Percentiles rank a stretch among this genome's conserved stretches.
These are phyloP conservation scores for Erysimum cheiri DNA, from an alignment of 441 rosid genomes.

Conservation along the genomic window DNA sequence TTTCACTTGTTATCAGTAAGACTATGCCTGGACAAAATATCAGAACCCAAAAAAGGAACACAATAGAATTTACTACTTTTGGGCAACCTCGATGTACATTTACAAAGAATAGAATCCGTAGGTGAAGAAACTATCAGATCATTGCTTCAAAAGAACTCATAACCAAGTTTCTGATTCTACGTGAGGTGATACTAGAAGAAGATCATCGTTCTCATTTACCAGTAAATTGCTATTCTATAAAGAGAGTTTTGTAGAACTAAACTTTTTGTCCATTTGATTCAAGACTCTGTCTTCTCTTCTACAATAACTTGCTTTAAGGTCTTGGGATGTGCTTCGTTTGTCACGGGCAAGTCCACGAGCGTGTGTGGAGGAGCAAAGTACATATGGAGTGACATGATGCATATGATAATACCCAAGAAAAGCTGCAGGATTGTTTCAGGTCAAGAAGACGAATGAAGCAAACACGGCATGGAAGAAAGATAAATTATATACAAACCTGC, in stretches of 20 bases:
- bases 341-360: slow-evolving; percentile 63
- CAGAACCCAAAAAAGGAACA: background rate
- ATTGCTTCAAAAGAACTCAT: slow-evolving; percentile 8
- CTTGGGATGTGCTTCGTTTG: slow-evolving; percentile 53
- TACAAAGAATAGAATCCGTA: slow-evolving; percentile 8
- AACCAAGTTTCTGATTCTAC: slow-evolving; percentile 14
- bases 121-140: slow-evolving; percentile 6
- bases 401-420: slow-evolving; percentile 76
- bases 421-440: slow-evolving; percentile 53
- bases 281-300: slow-evolving; percentile 61
- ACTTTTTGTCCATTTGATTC: slow-evolving; percentile 34
- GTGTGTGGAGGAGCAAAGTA: slow-evolving; percentile 74
- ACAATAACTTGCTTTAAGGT: slow-evolving; percentile 55
- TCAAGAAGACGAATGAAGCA: background rate
- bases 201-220: slow-evolving; percentile 13
- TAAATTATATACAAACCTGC: slow-evolving; percentile 54
- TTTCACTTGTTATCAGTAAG: no score
- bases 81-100: slow-evolving; percentile 19
- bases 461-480: slow-evolving; percentile 6
- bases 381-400: slow-evolving; percentile 90
- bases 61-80: slow-evolving; percentile 9
- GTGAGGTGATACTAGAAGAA: background rate
- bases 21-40: no score
- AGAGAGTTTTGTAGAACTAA: slow-evolving; percentile 8
- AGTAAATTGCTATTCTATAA: slow-evolving; percentile 5